Evolutionary conservation across 2,329 filamentous ascomycete species (phyloP), one percentile per base, ranked within the genome.

Genomic region (Fusarium sp.): DNA sequence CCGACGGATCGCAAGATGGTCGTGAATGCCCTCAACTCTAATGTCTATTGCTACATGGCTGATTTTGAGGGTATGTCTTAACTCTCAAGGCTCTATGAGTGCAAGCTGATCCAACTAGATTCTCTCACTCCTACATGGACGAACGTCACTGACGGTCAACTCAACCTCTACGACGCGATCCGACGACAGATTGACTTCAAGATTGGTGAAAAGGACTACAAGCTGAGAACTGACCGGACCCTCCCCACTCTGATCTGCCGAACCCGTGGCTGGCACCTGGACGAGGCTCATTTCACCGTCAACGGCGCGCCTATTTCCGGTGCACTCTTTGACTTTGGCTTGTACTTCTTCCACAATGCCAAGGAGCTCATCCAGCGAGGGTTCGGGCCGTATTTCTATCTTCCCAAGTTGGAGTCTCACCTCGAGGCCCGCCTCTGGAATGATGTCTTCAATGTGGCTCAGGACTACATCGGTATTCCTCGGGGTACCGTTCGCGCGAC

Each of bases 281-380:
- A 97, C 65, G 96, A 99, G 90, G 98, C 97, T 89, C 96, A 98
- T 84, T 91, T 99, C 81, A 97, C 93, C 23, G 91, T 98, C 51
- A 94, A 98, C 75, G 95, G 95, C 68, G 94, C 97, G 87, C 91
- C 96, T 77, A 96, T 98, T 75, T 97, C 95, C n/a, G 96, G 92
- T 63, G 89, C 90, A 69, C 89, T 99, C 62, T 98, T 98, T 82
- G 96, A 99, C 85, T 99, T 98, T 80, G 96, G 96, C 78, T 89
- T 98, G 53, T 98, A 98, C 87, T 98, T 99, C 86, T 98, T 94
- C 91, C 95, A 98, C 90, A 99, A 98, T 81, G 96, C 95, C 70
- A 87, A 52, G 10, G 48, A 52, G 15, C 48, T 52, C 9, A 52
- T 91, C 77, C 94, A 98, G 87, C 88, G 95, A 69, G 96, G 96